Evolutionary conservation across 140 eudicot genomes (phyloP).

Genomic region (Bidens hawaiensis): DNA sequence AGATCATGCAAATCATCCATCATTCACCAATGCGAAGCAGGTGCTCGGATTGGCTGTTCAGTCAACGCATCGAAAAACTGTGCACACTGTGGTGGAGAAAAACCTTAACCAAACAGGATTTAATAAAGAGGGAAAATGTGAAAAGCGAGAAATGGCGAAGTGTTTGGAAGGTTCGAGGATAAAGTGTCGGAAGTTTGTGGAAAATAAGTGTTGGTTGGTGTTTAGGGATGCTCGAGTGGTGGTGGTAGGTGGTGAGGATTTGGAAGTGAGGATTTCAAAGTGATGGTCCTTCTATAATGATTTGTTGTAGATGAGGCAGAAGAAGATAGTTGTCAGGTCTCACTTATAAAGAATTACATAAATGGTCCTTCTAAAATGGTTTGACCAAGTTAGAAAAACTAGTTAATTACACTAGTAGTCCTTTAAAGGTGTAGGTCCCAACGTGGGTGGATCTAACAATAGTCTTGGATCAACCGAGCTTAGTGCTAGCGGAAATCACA

Average conservation of each 20-base stretch:
- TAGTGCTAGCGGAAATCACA: no score
- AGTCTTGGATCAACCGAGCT: no score
- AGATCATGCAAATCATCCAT: conserved; percentile 42
- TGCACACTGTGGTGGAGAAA: conserved; percentile 66
- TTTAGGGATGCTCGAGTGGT: conserved; percentile 57
- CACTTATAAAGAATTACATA: no score
- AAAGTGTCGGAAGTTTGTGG: conserved; percentile 48
- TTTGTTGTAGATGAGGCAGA: no score
- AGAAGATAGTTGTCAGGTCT: no score
- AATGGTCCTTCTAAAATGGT: no score
- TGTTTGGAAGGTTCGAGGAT: conserved; percentile 47
- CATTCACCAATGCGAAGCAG: conserved; percentile 59
- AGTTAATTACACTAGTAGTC: no score
- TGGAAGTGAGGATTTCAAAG: no score
- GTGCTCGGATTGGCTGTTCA: conserved; percentile 76
- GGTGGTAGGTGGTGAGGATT: conserved; percentile 10
- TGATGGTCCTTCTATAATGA: no score
- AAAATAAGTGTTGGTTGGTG: conserved; percentile 51
- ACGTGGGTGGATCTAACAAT: no score
- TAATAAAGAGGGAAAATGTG: conserved; percentile 44
- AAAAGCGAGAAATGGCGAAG: conserved; percentile 57
- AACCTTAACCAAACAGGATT: conserved; percentile 8
- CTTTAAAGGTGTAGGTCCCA: no score
- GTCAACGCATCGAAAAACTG: conserved; percentile 60
- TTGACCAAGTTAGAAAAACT: no score